Evolutionary conservation across 495 filamentous ascomycete species (phyloP).

Genomic region (Parmelia sp.): DNA sequence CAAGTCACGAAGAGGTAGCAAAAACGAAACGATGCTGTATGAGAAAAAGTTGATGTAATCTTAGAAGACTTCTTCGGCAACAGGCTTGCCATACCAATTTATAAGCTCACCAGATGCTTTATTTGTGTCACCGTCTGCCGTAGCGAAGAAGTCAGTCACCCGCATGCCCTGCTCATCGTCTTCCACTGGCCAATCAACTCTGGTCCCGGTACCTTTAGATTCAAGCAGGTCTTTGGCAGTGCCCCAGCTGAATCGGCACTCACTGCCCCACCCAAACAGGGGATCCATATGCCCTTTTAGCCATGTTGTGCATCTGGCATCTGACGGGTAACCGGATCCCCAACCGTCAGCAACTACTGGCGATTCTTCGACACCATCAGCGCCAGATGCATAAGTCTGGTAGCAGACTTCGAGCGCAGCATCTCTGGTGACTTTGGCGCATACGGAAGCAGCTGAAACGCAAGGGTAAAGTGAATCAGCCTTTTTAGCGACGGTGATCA

Average conservation of each 20-base stretch:
- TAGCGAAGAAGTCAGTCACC: constrained; percentile 67
- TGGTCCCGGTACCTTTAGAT: constrained; percentile 49
- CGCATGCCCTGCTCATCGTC: constrained; percentile 58
- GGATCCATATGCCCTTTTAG: constrained; percentile 80
- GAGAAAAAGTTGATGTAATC: neutral
- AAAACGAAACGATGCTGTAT: neutral
- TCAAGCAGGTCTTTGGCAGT: constrained; percentile 93
- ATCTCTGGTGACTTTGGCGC: constrained; percentile 92
- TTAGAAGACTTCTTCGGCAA: constrained; percentile 26
- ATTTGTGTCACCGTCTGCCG: constrained; percentile 26
- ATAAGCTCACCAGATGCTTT: constrained; percentile 22
- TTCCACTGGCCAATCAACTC: constrained; percentile 78
- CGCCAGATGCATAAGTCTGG: constrained; percentile 36
- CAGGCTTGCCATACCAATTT: constrained; percentile 26
- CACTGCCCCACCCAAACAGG: constrained; percentile 89
- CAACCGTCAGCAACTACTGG: constrained; percentile 46
- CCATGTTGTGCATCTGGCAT: constrained; percentile 75
- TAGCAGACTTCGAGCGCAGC: constrained; percentile 74
- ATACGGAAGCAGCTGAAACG: constrained; percentile 88
- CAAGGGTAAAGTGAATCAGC: constrained; percentile 90
- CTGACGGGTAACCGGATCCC: constrained; percentile 92
- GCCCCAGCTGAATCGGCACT: constrained; percentile 85
- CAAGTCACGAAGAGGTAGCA: neutral
- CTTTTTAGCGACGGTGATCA: constrained; percentile 91
- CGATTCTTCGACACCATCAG: constrained; percentile 21